Evolutionary conservation across 2,329 filamentous ascomycete species (phyloP).

Genomic region (Calonectria hawksworthii): DNA sequence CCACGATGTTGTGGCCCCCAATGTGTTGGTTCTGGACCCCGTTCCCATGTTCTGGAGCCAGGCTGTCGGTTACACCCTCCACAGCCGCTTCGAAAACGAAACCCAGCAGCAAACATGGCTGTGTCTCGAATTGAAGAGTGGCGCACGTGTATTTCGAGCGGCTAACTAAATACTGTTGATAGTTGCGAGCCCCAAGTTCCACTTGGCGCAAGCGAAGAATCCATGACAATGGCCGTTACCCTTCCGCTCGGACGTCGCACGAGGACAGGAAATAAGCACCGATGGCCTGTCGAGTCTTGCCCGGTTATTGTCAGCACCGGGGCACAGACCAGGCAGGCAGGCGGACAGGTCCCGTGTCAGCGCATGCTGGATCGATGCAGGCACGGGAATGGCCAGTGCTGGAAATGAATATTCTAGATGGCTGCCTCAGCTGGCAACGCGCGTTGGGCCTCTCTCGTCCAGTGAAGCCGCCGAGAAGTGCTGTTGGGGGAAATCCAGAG

Average conservation of each 20-base stretch:
- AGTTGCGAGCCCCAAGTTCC: conserved; percentile 8
- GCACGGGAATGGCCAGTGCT: conserved; percentile 11
- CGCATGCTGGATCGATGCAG: not conserved
- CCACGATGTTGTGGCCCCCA: conserved; percentile 13
- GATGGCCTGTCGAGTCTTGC: not conserved
- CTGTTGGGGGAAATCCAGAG: not conserved
- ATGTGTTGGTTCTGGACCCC: conserved; percentile 5
- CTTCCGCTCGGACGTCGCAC: not conserved
- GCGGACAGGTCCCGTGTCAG: not conserved
- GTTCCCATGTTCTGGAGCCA: conserved; percentile 21
- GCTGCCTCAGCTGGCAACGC: not conserved
- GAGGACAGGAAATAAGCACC: conserved; percentile 2
- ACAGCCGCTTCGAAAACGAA: conserved; percentile 1
- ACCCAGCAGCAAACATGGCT: not conserved
- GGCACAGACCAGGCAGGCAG: not conserved
- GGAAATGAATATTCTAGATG: conserved; percentile 9
- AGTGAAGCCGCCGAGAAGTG: not conserved
- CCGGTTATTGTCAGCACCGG: not conserved
- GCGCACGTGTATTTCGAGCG: conserved; percentile 8
- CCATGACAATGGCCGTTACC: conserved; percentile 2
- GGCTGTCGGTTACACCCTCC: not conserved
- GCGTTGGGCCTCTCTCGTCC: not conserved
- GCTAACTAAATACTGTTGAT: conserved; percentile 1
- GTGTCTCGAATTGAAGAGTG: conserved; percentile 20
- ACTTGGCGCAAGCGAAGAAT: conserved; percentile 5